Evolutionary conservation across 441 rosid species (phyloP).

Genomic region (Corymbia citriodora): DNA sequence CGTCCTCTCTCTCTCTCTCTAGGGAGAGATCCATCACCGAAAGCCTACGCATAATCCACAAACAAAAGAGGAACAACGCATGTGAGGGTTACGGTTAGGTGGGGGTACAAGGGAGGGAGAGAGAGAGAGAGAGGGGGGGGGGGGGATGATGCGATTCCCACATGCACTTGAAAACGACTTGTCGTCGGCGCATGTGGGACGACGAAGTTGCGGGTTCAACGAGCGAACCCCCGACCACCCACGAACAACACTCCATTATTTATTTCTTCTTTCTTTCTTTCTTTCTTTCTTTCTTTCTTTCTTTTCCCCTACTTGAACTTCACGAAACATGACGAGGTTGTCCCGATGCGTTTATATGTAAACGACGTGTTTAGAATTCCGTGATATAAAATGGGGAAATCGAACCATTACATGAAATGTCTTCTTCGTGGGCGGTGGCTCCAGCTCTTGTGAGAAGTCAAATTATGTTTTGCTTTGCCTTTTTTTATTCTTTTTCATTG

Average conservation of each 20-base stretch:
- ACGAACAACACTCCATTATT: neutral
- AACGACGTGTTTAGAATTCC: neutral
- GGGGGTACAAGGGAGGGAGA: neutral
- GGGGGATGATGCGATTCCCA: neutral
- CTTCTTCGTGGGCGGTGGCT: no score
- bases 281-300: neutral
- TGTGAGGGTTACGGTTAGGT: neutral
- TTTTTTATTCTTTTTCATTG: neutral
- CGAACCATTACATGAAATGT: neutral
- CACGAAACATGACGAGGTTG: neutral
- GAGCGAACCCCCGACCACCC: neutral
- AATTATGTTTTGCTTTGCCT: neutral
- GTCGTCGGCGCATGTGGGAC: neutral
- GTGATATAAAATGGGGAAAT: neutral
- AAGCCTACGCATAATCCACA: neutral
- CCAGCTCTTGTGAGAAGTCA: no score
- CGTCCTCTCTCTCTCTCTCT: neutral
- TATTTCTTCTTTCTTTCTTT: neutral
- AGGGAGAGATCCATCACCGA: neutral
- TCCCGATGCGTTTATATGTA: neutral
- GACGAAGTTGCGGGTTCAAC: neutral
- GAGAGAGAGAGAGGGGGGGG: no score
- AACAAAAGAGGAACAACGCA: neutral
- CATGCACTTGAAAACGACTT: neutral
- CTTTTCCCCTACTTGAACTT: neutral